These are phyloP conservation scores for Cryptococcus sp. DNA, from an alignment of 1,284 basidiomycete species.

Conservation along the genomic window DNA sequence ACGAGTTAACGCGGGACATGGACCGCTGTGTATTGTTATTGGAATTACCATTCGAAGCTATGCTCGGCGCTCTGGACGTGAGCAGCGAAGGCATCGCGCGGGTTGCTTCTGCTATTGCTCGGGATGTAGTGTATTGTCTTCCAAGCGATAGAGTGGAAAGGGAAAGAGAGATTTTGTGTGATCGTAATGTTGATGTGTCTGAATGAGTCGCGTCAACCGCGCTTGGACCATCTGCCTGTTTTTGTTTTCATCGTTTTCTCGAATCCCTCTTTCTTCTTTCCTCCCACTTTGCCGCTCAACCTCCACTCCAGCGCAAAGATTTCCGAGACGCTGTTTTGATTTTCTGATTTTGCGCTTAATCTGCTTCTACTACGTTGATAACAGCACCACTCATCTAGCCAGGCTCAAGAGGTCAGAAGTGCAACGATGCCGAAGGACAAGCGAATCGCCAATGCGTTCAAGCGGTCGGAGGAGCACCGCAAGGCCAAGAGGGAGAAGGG, in stretches of 20 bases:
- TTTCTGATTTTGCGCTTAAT: no score
- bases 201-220: background rate
- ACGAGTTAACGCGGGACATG: constrained; percentile 42
- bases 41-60: background rate
- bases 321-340: no score
- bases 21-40: background rate
- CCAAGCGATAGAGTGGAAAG: background rate
- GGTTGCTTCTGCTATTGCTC: no score
- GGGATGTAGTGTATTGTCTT: background rate
- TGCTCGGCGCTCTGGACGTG: no score
- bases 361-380: background rate
- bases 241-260: no score
- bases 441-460: constrained; percentile 78
- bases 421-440: constrained; percentile 45
- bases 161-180: constrained; percentile 2
- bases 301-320: no score
- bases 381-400: background rate
- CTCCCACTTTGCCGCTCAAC: background rate
- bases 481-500: constrained; percentile 78
- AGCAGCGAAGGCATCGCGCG: no score
- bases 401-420: no score
- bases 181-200: background rate
- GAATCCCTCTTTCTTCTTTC: background rate
- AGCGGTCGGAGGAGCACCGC: constrained; percentile 71
- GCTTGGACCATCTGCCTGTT: background rate